Base-by-base conservation (phyloP, 805 yeast species). In the Nakazawaea holstii region DNA sequence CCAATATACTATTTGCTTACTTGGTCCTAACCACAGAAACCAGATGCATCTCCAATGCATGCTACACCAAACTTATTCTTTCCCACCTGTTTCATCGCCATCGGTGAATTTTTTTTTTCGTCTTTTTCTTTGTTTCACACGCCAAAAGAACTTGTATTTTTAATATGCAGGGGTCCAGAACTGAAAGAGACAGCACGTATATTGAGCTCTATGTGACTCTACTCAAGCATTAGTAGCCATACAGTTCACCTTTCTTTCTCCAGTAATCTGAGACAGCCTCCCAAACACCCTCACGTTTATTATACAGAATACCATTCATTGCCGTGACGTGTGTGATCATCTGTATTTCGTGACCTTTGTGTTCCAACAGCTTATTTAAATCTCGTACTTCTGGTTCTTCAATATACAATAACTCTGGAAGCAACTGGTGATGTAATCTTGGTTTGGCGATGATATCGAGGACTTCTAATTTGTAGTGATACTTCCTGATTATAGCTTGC, bases 241-340 rank as follows among this genome's bases (percentile, higher is more conserved):
- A 80, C 11, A 90, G 85, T 38, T 66, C 72, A 7, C 95, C 96
- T 41, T 84, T 67, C 61, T 91, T 91, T 49, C 98, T 71, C 96
- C 97, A 92, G 61, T 66, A 87, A 62, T 92, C 98, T 55, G 89
- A 74, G 9, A 90, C 96, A 1, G 95, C 97, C 45, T 80, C 77
- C 68, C 84, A 65, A 32, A 64, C 42, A 45, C 75, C 62, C 50
- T 69, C 55, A 41, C 59, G 59, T 36, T 63, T 56, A 45, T 66
- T 50, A 50, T 70, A 54, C 41, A 67, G 61, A 14, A 82, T 74
- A 0, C 77, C 86, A 56, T 79, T 76, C 80, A 82, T 72, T 1
- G 82, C 82, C 3, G 82, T 71, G 54, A 73, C 68, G 10, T 82
- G 78, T 2, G 60, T 59, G 11, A 66, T 62, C 43, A 70, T 61